Evolutionary conservation across 1,284 basidiomycete species (phyloP).

Genomic region (Agaricales sp.): DNA sequence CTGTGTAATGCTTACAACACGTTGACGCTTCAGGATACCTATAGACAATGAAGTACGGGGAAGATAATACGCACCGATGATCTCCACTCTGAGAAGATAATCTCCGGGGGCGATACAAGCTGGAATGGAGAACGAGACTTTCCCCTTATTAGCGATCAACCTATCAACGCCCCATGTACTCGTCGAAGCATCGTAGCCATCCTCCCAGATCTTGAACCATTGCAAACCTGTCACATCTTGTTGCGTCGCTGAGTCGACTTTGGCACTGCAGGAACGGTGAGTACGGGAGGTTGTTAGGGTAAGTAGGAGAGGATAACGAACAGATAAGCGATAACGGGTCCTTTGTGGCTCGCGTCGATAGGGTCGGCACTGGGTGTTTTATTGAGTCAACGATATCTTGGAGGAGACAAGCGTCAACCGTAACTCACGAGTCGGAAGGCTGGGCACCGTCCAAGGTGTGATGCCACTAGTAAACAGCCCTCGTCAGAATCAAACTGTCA

Average conservation of each 20-base stretch:
- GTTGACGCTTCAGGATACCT: background rate
- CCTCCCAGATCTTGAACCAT: constrained; percentile 42
- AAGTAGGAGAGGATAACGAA: background rate
- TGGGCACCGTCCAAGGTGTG: background rate
- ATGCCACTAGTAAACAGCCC: background rate
- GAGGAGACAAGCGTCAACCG: background rate
- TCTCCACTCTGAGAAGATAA: constrained; percentile 27
- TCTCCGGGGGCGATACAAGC: constrained; percentile 27
- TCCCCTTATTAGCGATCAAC: constrained; percentile 32
- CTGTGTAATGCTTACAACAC: constrained; percentile 21
- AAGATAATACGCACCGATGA: constrained; percentile 20
- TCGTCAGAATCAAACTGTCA: too few relatives aligned
- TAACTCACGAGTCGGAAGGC: background rate
- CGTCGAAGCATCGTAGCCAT: constrained; percentile 11
- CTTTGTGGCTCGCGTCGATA: constrained; percentile 1
- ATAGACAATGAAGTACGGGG: background rate
- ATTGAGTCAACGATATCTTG: background rate
- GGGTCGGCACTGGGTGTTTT: background rate
- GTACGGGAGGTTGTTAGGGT: background rate
- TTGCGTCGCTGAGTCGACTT: constrained; percentile 34
- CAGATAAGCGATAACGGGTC: background rate
- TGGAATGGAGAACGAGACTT: constrained; percentile 30
- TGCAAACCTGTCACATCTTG: constrained; percentile 38
- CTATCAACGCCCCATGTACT: constrained; percentile 27
- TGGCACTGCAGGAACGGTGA: constrained; percentile 22